Base-by-base conservation (phyloP, 768 basidiomycete species). In the Kwoniella heveanensis region DNA sequence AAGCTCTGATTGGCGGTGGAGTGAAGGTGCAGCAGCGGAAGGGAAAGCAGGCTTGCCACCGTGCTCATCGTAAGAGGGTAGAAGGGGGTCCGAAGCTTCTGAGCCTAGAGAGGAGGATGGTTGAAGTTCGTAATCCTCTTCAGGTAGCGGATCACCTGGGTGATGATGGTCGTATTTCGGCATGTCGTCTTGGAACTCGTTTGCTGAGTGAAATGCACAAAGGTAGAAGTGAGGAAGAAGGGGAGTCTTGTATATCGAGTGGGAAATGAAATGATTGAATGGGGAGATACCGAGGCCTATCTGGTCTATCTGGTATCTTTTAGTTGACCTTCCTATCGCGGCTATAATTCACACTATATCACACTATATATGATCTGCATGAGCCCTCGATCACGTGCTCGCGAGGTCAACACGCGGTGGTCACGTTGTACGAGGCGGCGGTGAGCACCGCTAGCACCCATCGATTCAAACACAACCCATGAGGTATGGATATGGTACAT, bases 51-150 rank as follows among this genome's bases (percentile, higher is more conserved):
- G 60, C 46, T 61, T 61, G 32, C 32, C 32, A 19, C 26, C 22
- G 60, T 52, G 62, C 36, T 57, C 27, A 9, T 71, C 64, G 64
- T 76, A 73, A 3, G 57, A 54, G 2, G 74, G 74, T 44, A 76
- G 54, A 1, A 76, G 55, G 2, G 74, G 74, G 44, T 72, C 69
- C 8, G 60, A 61, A 15, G 66, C 58, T 24, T 60, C 51, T 44
- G 39, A 44, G 17, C 39, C 39, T 44, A 44, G 39, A 44, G 39
- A 44, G 21, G 62, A 57, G 6, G 67, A 37, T 3, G 70, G 57
- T 48, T 70, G 69, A n/a, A 76, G 68, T 54, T 76, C 71, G 54
- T 73, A 76, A 49, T 71, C 71, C 48, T 76, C 74, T 21, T 57
- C 62, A 15, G 62, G 25, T 5, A 64, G 52, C 29, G 61, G 47